These are phyloP conservation scores for Fusarium pininemorale DNA, from an alignment of 2,329 filamentous ascomycete species.

Conservation along the genomic window DNA sequence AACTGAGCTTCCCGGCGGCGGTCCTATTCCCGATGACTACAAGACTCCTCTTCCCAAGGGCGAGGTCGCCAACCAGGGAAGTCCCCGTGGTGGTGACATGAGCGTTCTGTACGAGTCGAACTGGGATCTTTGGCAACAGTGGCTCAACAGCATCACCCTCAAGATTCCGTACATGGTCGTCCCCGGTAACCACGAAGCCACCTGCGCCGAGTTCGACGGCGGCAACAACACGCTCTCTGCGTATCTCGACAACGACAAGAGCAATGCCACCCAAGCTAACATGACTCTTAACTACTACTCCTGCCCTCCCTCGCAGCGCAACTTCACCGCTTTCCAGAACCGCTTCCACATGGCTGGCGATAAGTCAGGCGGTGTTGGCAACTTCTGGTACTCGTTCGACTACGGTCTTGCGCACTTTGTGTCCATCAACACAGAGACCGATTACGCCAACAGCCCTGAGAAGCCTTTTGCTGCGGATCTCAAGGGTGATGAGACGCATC, in stretches of 20 bases:
- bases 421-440: background rate
- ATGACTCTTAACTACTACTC: constrained; percentile 3
- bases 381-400: background rate
- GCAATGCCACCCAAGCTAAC: background rate
- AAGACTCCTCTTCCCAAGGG: background rate
- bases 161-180: background rate
- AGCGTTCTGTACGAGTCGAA: constrained; percentile 2
- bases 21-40: background rate
- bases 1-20: background rate
- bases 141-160: background rate
- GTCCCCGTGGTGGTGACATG: background rate
- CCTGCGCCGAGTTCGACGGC: background rate
- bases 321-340: constrained; percentile 5
- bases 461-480: background rate
- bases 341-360: constrained; percentile 3
- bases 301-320: background rate
- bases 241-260: background rate
- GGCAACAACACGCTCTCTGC: background rate
- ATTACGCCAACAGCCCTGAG: background rate
- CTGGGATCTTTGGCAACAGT: constrained; percentile 18
- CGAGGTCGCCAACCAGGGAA: background rate
- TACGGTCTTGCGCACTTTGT: constrained; percentile 2
- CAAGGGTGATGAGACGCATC: background rate
- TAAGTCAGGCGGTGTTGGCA: background rate
- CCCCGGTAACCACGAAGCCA: constrained; percentile 1